Base-by-base conservation (phyloP, 768 basidiomycete species). In the Tylopilus intermedius region DNA sequence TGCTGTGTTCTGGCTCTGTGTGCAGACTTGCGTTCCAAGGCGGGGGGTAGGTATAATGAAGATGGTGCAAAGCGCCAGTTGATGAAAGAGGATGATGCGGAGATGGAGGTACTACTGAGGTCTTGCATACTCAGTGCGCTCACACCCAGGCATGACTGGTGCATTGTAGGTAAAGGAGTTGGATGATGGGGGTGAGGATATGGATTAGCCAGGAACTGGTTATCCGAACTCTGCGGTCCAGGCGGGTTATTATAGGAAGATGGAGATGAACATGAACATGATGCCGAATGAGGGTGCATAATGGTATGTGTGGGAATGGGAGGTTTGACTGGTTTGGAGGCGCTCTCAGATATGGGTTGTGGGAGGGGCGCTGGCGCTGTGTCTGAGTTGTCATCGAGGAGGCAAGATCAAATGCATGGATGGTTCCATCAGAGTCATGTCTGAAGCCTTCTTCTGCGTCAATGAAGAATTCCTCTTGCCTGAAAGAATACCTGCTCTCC, bases 81-180 rank as follows among this genome's bases (percentile, higher is more conserved):
- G 45, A 79, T 74, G 63, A 80, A 80, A 5, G 79, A 80, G n/a
- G 77, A 76, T 0, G 77, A 76, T 0, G 71, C 67, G 0, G 77
- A 73, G 9, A 62, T 61, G 18, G 58, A 61, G 30, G 58, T 43
- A 3, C 58, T 54, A n/a, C n/a, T n/a, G 26, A 69, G 49, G 4
- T 69, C 59, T 14, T 58, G 67, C 11, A 70, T 56, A 41, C 69
- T 68, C 21, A 64, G 66, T 13, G 62, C 58, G 18, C 51, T 57
- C 9, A 58, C 26, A 9, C 62, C 58, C 8, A 41, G 18, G 4
- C 55, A 54, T 3, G 59, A 52, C 5, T 57, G 54, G 27, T 55
- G 49, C 21, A 44, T 3, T 3, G 21, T 21, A 5, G 30, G 51
- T 35, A 59, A 35, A 11, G 57, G 47, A n/a, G 45, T 47, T 32